Percentiles rank a stretch among this genome's conserved stretches.
Evolutionary conservation across 768 basidiomycete species (phyloP).

Genomic region (Mycena alexandri): DNA sequence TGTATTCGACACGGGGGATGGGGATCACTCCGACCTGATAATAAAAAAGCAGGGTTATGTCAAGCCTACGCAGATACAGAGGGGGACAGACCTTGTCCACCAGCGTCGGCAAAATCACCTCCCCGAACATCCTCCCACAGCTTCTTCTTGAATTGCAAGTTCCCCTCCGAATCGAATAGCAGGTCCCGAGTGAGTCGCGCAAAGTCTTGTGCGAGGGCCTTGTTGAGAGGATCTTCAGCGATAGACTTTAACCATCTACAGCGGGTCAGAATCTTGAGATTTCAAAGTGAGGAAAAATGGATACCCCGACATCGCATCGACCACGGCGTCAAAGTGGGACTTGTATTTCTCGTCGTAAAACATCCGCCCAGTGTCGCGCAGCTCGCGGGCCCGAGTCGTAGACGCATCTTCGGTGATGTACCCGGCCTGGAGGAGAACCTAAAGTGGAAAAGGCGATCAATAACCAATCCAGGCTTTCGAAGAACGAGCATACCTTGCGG

Average conservation of each 20-base stretch:
- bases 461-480: not conserved
- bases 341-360: constrained; percentile 82
- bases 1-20: constrained; percentile 95
- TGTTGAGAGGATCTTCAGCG: constrained; percentile 86
- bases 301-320: constrained; percentile 63
- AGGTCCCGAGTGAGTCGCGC: constrained; percentile 84
- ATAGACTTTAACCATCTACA: constrained; percentile 86
- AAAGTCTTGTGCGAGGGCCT: constrained; percentile 86
- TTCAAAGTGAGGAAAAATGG: not conserved
- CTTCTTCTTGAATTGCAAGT: constrained; percentile 87
- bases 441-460: constrained; percentile 44
- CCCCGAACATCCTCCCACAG: constrained; percentile 91
- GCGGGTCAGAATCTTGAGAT: not conserved
- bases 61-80: not conserved
- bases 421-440: constrained; percentile 84
- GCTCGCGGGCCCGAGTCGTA: constrained; percentile 68
- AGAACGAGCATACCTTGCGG: constrained; percentile 63
- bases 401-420: constrained; percentile 88
- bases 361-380: constrained; percentile 77
- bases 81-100: constrained; percentile 72
- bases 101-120: constrained; percentile 83
- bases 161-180: constrained; percentile 86
- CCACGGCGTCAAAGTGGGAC: constrained; percentile 84
- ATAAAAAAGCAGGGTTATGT: not conserved
- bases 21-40: constrained; percentile 83